Evolutionary conservation across 805 yeast genomes (phyloP), one percentile per base, ranked within the genome.

Genomic region (Clavispora phyllophila): DNA sequence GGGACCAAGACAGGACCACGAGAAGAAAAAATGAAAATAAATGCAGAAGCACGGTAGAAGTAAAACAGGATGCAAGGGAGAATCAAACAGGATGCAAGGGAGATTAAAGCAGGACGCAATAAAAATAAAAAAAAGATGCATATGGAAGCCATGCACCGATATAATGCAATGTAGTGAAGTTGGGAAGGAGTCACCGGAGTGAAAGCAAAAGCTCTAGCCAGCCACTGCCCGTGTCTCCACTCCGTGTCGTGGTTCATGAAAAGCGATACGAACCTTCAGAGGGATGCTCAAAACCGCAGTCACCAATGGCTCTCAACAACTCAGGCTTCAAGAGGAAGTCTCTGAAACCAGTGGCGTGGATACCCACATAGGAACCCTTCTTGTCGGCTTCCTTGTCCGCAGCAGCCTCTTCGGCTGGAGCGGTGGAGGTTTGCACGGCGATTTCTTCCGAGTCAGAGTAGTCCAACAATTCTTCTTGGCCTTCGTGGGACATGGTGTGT

Each of bases 211-310:
- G 5, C n/a, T 25, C 13, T 13, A 4, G 27, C 20, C 20, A 29
- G 33, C 13, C 6, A 4, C 20, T 15, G 4, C 20, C 13, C 20
- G 33, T 15, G 20, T 9, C 33, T 12, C 27, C 5, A 6, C 12
- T 17, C 20, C 33, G 12, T 15, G 33, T 29, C 33, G 33, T 29
- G 33, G 33, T 17, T 29, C 33, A 29, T 29, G 33, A 29, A 17
- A 29, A 29, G 20, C 9, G 34, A 60, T 66, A 83, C 93, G 79
- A 72, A 86, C 93, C 95, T 84, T 91, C 99, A 53, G 96, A 88
- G 53, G 99, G 99, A 75, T 91, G 99, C 76, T 91, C 99, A 65
- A 91, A 91, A 76, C 99, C 99, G 76, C 97, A 89, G 72, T 91
- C 99, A 55, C 90, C 95, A 63, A 91, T 91, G 52, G 99, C 99